phyloP scores from a whole-genome alignment of 140 eudicot genomes.

The Erigeron philadelphicus region DNA sequence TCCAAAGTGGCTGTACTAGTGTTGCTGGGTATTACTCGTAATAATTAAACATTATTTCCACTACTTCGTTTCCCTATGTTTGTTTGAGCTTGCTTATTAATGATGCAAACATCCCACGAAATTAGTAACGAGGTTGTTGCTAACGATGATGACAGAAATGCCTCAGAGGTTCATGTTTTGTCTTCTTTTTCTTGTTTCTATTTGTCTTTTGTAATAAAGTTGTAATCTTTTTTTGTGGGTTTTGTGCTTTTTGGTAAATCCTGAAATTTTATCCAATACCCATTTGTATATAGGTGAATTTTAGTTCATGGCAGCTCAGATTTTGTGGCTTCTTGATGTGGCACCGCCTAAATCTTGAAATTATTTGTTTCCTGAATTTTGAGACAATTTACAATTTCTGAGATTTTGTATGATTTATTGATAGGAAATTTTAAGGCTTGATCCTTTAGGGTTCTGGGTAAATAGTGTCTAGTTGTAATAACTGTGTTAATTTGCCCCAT shows the following conservation, averaged over 20 bases:
- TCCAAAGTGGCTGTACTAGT: background rate
- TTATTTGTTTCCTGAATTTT: constrained; percentile 16
- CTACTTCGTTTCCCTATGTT: constrained; percentile 1
- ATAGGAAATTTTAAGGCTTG: background rate
- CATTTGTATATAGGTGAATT: constrained; percentile 9
- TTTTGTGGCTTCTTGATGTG: constrained; percentile 18
- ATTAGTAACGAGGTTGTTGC: constrained; percentile 21
- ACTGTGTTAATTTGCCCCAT: background rate
- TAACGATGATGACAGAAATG: constrained; percentile 15
- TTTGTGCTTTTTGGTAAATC: constrained; percentile 21
- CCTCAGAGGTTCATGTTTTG: constrained; percentile 26
- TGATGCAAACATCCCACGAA: constrained; percentile 37
- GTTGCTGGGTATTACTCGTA: constrained; percentile 9
- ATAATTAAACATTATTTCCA: constrained; percentile 19
- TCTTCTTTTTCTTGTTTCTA: constrained; percentile 5
- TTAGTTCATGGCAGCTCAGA: constrained; percentile 7
- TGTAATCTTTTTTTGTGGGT: constrained; percentile 11
- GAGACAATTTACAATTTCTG: background rate
- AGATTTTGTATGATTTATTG: too few species aligned
- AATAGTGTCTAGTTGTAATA: constrained; percentile 10
- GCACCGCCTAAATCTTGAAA: constrained; percentile 12
- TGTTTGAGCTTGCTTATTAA: background rate
- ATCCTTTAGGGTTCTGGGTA: constrained; percentile 25
- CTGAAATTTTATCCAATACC: constrained; percentile 13
- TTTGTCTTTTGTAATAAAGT: constrained; percentile 5